Conservation (phyloP, 352 stramenopile species). For the Nothophytophthora sp. region DNA sequence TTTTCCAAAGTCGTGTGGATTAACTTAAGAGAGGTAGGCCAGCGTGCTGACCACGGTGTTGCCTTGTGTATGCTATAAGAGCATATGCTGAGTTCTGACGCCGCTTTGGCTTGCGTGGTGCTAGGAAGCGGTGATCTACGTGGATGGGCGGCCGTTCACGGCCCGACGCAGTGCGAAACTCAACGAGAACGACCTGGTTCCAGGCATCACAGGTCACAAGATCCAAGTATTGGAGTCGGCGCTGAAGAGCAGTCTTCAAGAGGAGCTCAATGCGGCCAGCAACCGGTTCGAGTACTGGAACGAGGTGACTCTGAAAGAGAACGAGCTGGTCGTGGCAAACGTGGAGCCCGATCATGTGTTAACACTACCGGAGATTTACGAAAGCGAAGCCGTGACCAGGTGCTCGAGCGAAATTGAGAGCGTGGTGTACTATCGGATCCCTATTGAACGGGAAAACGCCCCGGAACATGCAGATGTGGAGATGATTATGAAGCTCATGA, state of each 20-base stretch:
- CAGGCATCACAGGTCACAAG: constrained; percentile 80
- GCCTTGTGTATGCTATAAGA: neutral
- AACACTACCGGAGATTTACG: constrained; percentile 73
- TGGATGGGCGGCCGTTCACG: constrained; percentile 73
- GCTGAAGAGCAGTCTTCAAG: constrained; percentile 78
- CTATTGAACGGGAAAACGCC: constrained; percentile 82
- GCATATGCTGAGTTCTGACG: neutral
- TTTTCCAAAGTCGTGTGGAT: constrained; percentile 86
- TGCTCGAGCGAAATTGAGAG: constrained; percentile 40
- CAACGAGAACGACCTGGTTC: constrained; percentile 85
- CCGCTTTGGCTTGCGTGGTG: neutral
- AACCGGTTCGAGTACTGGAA: constrained; percentile 82
- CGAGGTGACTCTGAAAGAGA: constrained; percentile 63
- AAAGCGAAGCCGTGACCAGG: constrained; percentile 36
- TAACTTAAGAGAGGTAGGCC: constrained; percentile 69
- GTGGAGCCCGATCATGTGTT: constrained; percentile 50
- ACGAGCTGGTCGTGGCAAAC: constrained; percentile 46
- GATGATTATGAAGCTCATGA: constrained; percentile 60
- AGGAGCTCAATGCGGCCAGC: constrained; percentile 50
- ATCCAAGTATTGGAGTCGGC: constrained; percentile 81
- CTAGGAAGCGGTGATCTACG: constrained; percentile 85
- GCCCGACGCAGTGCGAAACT: constrained; percentile 70
- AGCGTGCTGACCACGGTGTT: neutral
- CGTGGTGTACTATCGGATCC: constrained; percentile 68
- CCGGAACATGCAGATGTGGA: constrained; percentile 79